Evolutionary conservation across 495 filamentous ascomycete genomes (phyloP).

Genomic region (Hypoxylon cercidicola): DNA sequence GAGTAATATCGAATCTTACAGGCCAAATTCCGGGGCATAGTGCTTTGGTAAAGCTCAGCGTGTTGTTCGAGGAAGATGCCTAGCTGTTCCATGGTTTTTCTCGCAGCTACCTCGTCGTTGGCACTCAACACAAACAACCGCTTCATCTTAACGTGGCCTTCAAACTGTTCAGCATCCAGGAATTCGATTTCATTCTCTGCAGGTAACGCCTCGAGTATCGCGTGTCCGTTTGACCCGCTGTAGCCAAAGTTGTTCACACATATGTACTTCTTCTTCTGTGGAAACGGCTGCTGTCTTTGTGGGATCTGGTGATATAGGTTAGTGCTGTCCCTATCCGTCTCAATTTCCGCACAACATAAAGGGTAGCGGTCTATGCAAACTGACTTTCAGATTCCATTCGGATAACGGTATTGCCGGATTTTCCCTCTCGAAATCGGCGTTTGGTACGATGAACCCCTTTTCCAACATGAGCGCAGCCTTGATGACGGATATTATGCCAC

Average conservation of each 20-base stretch:
- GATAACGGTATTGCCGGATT: constrained; percentile 63
- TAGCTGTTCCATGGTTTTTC: constrained; percentile 41
- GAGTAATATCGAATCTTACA: constrained; percentile 30
- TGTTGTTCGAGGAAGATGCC: constrained; percentile 58
- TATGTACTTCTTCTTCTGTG: constrained; percentile 50
- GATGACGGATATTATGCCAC: constrained; percentile 65
- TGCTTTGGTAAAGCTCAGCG: constrained; percentile 57
- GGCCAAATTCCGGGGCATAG: constrained; percentile 51
- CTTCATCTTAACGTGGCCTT: constrained; percentile 38
- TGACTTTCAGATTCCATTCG: constrained; percentile 56
- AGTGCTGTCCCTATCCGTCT: constrained; percentile 1
- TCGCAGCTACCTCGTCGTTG: constrained; percentile 41
- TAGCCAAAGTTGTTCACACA: constrained; percentile 58
- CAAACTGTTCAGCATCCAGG: constrained; percentile 31
- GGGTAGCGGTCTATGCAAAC: constrained; percentile 8
- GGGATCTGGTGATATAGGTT: constrained; percentile 38
- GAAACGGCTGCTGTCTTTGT: constrained; percentile 48
- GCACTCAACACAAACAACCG: constrained; percentile 38
- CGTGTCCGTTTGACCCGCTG: constrained; percentile 43
- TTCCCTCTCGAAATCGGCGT: constrained; percentile 61
- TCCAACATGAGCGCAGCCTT: constrained; percentile 67
- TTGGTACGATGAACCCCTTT: constrained; percentile 59
- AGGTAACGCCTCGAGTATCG: constrained; percentile 30
- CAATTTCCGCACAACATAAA: neutral
- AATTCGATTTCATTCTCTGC: constrained; percentile 35